Evolutionary conservation across 495 filamentous ascomycete genomes (phyloP), one percentile per base, ranked within the genome.

Genomic region (Penicillium malachiteum): DNA sequence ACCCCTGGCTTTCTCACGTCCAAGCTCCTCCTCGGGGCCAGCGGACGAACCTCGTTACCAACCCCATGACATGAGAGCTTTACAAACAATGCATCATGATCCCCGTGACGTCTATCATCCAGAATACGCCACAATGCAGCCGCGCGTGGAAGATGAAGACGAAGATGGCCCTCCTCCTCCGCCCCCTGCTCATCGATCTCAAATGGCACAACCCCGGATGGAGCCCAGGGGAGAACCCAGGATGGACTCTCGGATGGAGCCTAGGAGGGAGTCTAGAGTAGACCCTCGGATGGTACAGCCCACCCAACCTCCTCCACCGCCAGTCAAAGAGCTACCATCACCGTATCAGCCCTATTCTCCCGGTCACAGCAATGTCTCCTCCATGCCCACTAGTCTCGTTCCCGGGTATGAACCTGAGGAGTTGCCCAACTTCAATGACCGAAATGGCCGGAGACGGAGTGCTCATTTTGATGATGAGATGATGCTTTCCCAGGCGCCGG

Each of bases 101-200:
- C 54, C 59, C 11, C 65, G 32, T 14, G 68, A 71, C 26, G 56
- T 59, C 11, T 68, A 68, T 48, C 74, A 74, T 41, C 64, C 71
- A 5, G 66, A 75, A 40, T 76, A 77, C 55, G 75, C 77, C 37
- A 73, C 76, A 13, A 85, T 88, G 86, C 85, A 88, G 55, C 83
- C 85, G 18, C 83, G 80, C 5, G 86, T 88, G 42, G 86, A 88
- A 61, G 86, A 88, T 65, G 86, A 84, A 44, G 80, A 82, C n/a
- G 79, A 84, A 31, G 77, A 82, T 41, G 68, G 56, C 2, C 62
- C 72, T 33, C 78, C 81, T 44, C 79, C 80, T 13, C 77, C 76
- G 53, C 74, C 73, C 17, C 77, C 79, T 49, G 74, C 70, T 43
- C 81, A 73, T 73, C 73, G 74, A 63, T 70, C 72, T 33, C 63